Conservation (phyloP, 2,329 filamentous ascomycete species). For the Cercospora sp. region DNA sequence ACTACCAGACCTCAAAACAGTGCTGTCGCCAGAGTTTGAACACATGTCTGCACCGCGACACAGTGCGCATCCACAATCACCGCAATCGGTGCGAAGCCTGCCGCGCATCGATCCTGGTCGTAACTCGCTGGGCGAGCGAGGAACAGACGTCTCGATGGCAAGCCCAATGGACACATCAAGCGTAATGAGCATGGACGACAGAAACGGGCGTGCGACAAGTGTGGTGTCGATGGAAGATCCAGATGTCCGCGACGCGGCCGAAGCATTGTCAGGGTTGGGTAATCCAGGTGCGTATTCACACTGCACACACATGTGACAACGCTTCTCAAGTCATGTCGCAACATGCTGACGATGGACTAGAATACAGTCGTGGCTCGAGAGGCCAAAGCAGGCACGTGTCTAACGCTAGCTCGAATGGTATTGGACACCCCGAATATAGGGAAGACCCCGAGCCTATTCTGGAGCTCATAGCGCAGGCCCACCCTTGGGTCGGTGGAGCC, state of each 20-base stretch:
- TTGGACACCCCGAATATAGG: constrained; percentile 12
- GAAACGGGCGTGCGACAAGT: constrained; percentile 42
- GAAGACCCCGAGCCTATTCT: constrained; percentile 75
- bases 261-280: constrained; percentile 53
- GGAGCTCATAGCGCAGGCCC: constrained; percentile 81
- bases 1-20: constrained; percentile 49
- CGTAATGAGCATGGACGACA: constrained; percentile 46
- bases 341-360: constrained; percentile 33
- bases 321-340: background rate
- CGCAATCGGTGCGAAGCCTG: constrained; percentile 32
- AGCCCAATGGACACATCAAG: constrained; percentile 51
- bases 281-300: constrained; percentile 47
- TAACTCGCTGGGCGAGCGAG: constrained; percentile 34
- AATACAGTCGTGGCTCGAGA: constrained; percentile 46
- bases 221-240: constrained; percentile 51
- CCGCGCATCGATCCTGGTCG: constrained; percentile 43
- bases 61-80: constrained; percentile 26
- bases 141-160: constrained; percentile 41
- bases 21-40: constrained; percentile 45
- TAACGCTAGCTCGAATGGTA: constrained; percentile 26
- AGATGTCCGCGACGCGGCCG: constrained; percentile 52
- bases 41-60: constrained; percentile 34
- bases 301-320: background rate
- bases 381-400: constrained; percentile 34
- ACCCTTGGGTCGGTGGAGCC: constrained; percentile 81